phyloP scores from a whole-genome alignment of 306 rosid genomes.

The Begonia fuchsioides region DNA sequence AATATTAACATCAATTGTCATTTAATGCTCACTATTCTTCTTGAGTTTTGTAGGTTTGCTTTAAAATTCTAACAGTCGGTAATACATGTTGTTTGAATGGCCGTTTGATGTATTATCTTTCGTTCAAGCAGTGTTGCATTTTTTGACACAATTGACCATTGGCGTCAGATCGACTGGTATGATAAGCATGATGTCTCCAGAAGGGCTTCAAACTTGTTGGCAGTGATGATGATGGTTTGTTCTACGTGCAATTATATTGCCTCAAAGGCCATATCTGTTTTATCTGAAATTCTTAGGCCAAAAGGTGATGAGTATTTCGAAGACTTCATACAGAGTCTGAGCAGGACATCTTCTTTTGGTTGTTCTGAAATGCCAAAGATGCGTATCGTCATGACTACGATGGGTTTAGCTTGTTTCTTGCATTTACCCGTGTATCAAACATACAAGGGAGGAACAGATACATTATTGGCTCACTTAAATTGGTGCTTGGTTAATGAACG shows the following conservation, averaged over 20 bases:
- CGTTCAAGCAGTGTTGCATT: slow-evolving; percentile 39
- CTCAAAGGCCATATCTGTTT: slow-evolving; percentile 34
- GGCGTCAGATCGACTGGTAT: slow-evolving; percentile 33
- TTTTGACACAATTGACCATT: slow-evolving; percentile 30
- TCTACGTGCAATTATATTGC: slow-evolving; percentile 69
- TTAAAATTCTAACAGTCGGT: background rate
- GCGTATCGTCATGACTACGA: slow-evolving; percentile 33
- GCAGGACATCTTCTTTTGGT: slow-evolving; percentile 24
- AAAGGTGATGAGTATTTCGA: slow-evolving; percentile 28
- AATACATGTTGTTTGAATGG: no score
- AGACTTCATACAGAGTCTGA: slow-evolving; percentile 25
- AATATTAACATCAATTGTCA: background rate
- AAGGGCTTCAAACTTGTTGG: slow-evolving; percentile 50
- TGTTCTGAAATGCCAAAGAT: slow-evolving; percentile 31
- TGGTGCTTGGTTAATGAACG: slow-evolving; percentile 41
- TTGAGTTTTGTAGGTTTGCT: background rate
- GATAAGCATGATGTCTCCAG: slow-evolving; percentile 37
- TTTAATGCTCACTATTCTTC: slow-evolving; percentile 1
- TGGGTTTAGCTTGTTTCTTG: slow-evolving; percentile 41
- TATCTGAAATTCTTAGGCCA: slow-evolving; percentile 28
- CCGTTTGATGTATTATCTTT: background rate
- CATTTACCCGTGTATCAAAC: slow-evolving; percentile 32
- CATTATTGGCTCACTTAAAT: slow-evolving; percentile 23
- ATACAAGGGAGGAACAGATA: slow-evolving; percentile 27
- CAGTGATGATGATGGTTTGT: slow-evolving; percentile 69